These are phyloP conservation scores for Colletotrichum godetiae DNA, from an alignment of 2,329 filamentous ascomycete genomes.

Conservation along the genomic window DNA sequence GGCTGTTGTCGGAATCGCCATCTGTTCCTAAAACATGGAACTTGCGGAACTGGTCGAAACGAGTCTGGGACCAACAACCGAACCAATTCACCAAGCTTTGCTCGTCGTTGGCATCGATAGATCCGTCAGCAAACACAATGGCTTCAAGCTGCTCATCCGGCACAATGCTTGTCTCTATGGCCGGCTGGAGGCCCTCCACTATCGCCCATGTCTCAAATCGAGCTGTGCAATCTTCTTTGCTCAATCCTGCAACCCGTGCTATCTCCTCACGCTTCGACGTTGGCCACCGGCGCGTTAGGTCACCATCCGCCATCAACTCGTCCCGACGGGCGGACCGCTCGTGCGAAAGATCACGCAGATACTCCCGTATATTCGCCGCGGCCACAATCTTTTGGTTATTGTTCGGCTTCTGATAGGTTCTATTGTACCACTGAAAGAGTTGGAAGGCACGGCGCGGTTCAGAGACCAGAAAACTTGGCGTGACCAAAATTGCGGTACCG, in stretches of 20 bases:
- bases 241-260: not conserved
- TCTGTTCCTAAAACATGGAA: slow-evolving; percentile 67
- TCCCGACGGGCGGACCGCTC: slow-evolving; percentile 9
- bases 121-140: slow-evolving; percentile 58
- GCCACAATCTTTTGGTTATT: slow-evolving; percentile 42
- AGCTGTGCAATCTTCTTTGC: slow-evolving; percentile 26
- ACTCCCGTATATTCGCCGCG: slow-evolving; percentile 43
- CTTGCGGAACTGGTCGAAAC: slow-evolving; percentile 62
- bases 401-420: not conserved
- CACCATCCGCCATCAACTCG: not conserved
- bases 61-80: slow-evolving; percentile 65
- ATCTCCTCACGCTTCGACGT: not conserved
- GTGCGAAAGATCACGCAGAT: slow-evolving; percentile 42
- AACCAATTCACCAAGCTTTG: slow-evolving; percentile 73
- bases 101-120: slow-evolving; percentile 69
- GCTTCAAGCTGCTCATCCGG: slow-evolving; percentile 48
- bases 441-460: slow-evolving; percentile 47
- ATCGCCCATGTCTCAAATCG: slow-evolving; percentile 31
- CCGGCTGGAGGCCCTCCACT: slow-evolving; percentile 17
- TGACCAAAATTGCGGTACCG: slow-evolving; percentile 50
- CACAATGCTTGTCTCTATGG: slow-evolving; percentile 43
- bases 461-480: slow-evolving; percentile 54
- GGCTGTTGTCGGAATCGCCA: slow-evolving; percentile 22
- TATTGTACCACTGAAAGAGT: slow-evolving; percentile 50
- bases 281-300: not conserved